phyloP scores from a whole-genome alignment of 257 asterid genomes.

The Scutellaria galericulata region DNA sequence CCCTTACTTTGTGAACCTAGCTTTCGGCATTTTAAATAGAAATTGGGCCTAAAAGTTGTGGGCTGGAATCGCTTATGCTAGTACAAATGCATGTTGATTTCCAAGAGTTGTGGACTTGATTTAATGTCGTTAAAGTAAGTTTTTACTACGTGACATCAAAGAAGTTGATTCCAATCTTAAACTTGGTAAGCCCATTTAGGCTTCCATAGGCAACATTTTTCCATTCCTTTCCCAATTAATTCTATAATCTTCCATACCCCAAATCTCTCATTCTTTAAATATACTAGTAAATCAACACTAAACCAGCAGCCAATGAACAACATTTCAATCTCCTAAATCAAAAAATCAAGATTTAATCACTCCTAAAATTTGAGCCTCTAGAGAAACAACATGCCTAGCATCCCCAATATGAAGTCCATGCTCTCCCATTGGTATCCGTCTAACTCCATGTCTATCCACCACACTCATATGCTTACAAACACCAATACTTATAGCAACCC shows the following conservation, averaged over 20 bases:
- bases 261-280: background rate
- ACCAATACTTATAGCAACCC: conserved; percentile 50
- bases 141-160: too few relatives aligned
- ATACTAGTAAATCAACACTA: background rate
- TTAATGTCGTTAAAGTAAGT: too few relatives aligned
- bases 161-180: too few relatives aligned
- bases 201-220: background rate
- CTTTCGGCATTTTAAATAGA: background rate
- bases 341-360: conserved; percentile 38
- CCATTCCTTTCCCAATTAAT: conserved; percentile 5
- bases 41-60: background rate
- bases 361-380: conserved; percentile 45
- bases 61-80: background rate
- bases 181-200: conserved; percentile 3
- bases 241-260: background rate
- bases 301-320: background rate
- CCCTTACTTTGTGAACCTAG: background rate
- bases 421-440: conserved; percentile 75
- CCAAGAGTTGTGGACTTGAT: background rate
- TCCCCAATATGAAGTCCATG: conserved; percentile 67
- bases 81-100: background rate
- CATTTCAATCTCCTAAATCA: background rate
- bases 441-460: conserved; percentile 63
- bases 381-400: conserved; percentile 55
- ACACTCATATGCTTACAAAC: conserved; percentile 79